These are phyloP conservation scores for Candida xiaguanensis DNA, from an alignment of 805 yeast species.

Conservation along the genomic window DNA sequence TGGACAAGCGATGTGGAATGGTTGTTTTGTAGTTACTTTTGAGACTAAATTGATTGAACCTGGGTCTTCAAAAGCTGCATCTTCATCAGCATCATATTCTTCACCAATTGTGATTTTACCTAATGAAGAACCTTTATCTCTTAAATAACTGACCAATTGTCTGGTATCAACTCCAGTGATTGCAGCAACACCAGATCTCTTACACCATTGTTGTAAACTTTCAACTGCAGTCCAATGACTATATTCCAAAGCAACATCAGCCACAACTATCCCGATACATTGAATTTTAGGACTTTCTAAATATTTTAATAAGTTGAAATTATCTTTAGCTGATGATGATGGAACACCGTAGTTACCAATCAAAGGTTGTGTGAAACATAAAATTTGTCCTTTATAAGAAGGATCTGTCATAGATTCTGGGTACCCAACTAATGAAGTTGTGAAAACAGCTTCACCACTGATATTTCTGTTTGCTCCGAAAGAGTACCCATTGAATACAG, in stretches of 20 bases:
- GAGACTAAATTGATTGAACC: slow-evolving; percentile 85
- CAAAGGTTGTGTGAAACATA: slow-evolving; percentile 94
- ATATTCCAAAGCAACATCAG: slow-evolving; percentile 91
- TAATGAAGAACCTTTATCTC: slow-evolving; percentile 94
- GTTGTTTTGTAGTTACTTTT: slow-evolving; percentile 92
- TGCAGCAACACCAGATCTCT: slow-evolving; percentile 91
- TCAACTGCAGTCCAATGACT: slow-evolving; percentile 99
- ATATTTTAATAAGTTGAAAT: slow-evolving; percentile 79
- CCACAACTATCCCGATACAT: slow-evolving; percentile 93
- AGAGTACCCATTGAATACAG: slow-evolving; percentile 87
- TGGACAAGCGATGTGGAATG: slow-evolving; percentile 79
- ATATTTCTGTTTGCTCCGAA: slow-evolving; percentile 93
- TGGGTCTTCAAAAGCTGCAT: slow-evolving; percentile 88
- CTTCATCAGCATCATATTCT: slow-evolving; percentile 87
- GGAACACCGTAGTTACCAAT: slow-evolving; percentile 99
- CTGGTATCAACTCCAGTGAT: slow-evolving; percentile 97
- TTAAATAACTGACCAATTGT: slow-evolving; percentile 83
- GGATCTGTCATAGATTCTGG: slow-evolving; percentile 99
- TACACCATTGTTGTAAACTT: slow-evolving; percentile 92
- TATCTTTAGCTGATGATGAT: slow-evolving; percentile 72
- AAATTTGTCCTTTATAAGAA: slow-evolving; percentile 93
- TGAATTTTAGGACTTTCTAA: slow-evolving; percentile 90
- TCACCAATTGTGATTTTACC: slow-evolving; percentile 89
- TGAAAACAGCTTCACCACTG: slow-evolving; percentile 96
- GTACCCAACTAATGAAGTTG: slow-evolving; percentile 96